Evolutionary conservation across 768 basidiomycete genomes (phyloP).

Genomic region (Pulveroboletus frians): DNA sequence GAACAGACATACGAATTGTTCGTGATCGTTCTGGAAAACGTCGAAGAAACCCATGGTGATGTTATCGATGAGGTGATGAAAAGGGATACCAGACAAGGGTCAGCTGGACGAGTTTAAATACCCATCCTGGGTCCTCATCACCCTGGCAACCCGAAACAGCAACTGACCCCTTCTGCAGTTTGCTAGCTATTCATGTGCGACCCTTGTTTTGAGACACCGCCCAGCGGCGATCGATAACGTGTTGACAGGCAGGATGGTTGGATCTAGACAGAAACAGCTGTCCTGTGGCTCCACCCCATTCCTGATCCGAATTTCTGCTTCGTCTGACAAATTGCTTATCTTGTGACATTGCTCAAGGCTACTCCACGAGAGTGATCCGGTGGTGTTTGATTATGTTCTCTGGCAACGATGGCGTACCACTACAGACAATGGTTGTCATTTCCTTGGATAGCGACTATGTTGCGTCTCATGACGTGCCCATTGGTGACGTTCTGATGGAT

Average conservation of each 20-base stretch:
- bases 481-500: not conserved
- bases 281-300: not conserved
- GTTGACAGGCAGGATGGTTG: slow-evolving; percentile 13
- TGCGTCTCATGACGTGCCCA: not conserved
- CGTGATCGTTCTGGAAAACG: not conserved
- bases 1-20: slow-evolving; percentile 6
- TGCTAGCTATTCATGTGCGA: slow-evolving; percentile 12
- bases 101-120: slow-evolving; percentile 15
- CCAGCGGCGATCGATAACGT: slow-evolving; percentile 14
- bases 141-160: slow-evolving; percentile 16
- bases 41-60: slow-evolving; percentile 11
- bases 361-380: too few species aligned
- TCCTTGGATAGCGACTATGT: not conserved
- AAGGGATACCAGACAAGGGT: not conserved
- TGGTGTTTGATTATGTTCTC: not conserved
- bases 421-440: not conserved
- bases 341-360: not conserved
- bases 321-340: not conserved
- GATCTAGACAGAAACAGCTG: not conserved
- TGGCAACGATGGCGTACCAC: not conserved
- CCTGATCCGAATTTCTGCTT: not conserved
- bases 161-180: slow-evolving; percentile 1
- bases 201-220: slow-evolving; percentile 11
- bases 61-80: not conserved
- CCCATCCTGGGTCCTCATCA: not conserved